Base-by-base conservation (phyloP, 108 stramenopile genomes). In the Cylindrotheca closterium region DNA sequence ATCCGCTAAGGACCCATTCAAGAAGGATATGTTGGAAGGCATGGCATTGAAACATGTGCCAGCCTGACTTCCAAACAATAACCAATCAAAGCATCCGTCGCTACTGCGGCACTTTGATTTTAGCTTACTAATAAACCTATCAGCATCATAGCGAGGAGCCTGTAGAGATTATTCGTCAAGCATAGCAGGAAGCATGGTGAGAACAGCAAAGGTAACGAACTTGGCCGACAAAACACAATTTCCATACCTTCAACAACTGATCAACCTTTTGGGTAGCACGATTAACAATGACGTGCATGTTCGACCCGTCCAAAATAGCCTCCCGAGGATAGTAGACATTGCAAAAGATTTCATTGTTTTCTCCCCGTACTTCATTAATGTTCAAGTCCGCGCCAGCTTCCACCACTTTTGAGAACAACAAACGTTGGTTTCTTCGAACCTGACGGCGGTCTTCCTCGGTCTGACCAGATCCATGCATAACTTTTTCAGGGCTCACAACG, bases 241-340 rank as follows among this genome's bases (percentile, higher is more conserved):
- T 10, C 78, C 90, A 47, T 61, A 92, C 91, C 80, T 85, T 81
- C n/a, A 94, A 71, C 46, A 92, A 58, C 54, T 74, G 76, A 34
- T 94, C 90, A 15, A 86, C 86, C 60, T 89, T 78, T 34, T 73
- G 58, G 17, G 81, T 75, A 7, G 83, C 82, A 64, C 81, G 68
- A 15, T 67, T 66, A 4, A 86, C 64, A 72, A 93, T 85, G 30
- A 83, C 51, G 46, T 84, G 76, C 42, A 91, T 25, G 67, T 95
- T 95, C 42, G 91, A 87, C 3, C 81, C 85, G 64, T 95, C 94
- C 70, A 95, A 51, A 25, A 91, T 91, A 18, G 88, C 86, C 73
- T 95, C 94, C 4, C 90, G 80, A 15, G 91, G 79, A 71, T 80
- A 90, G n/a, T 63, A 51, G 21, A 95, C 94, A 26, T 82, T 45